Percentiles rank a stretch among this genome's conserved stretches.
Evolutionary conservation across 2,329 filamentous ascomycete genomes (phyloP).

Genomic region (Paecilomyces formosus): DNA sequence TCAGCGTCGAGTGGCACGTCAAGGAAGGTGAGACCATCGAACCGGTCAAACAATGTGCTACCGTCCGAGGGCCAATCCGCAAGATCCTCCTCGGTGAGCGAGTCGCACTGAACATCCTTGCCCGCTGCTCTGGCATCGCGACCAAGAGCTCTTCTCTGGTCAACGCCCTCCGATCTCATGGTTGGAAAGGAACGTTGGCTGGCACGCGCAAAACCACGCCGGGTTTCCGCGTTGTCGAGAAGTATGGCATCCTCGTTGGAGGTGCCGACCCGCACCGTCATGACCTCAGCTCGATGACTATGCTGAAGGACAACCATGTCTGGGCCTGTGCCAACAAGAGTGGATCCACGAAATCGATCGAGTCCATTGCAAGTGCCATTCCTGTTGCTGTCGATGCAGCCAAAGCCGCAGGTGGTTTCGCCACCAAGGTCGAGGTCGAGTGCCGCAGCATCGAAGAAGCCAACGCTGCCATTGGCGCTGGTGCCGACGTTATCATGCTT

Average conservation of each 20-base stretch:
- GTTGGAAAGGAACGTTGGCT: slow-evolving; percentile 78
- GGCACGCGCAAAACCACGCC: slow-evolving; percentile 96
- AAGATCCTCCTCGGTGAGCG: slow-evolving; percentile 84
- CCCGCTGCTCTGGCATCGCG: slow-evolving; percentile 85
- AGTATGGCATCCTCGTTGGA: slow-evolving; percentile 94
- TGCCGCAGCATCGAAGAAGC: slow-evolving; percentile 83
- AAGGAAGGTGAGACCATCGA: slow-evolving; percentile 65
- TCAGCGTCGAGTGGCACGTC: slow-evolving; percentile 75
- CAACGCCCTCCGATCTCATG: slow-evolving; percentile 48
- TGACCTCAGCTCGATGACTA: slow-evolving; percentile 89
- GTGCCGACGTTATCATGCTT: slow-evolving; percentile 93
- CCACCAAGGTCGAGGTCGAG: slow-evolving; percentile 93
- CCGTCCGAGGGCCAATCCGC: slow-evolving; percentile 75
- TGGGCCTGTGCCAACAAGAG: slow-evolving; percentile 64
- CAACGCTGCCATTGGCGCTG: slow-evolving; percentile 81
- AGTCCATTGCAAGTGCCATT: slow-evolving; percentile 55
- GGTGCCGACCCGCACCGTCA: slow-evolving; percentile 88
- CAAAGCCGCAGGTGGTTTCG: slow-evolving; percentile 76
- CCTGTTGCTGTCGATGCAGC: slow-evolving; percentile 77
- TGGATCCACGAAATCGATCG: slow-evolving; percentile 12
- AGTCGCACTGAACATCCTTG: slow-evolving; percentile 83
- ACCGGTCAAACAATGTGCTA: slow-evolving; percentile 62
- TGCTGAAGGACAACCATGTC: slow-evolving; percentile 99
- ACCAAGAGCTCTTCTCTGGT: slow-evolving; percentile 49
- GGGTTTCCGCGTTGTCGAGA: slow-evolving; percentile 90